Conservation (phyloP, 2,329 filamentous ascomycete genomes). For the Colletotrichum navitas region DNA sequence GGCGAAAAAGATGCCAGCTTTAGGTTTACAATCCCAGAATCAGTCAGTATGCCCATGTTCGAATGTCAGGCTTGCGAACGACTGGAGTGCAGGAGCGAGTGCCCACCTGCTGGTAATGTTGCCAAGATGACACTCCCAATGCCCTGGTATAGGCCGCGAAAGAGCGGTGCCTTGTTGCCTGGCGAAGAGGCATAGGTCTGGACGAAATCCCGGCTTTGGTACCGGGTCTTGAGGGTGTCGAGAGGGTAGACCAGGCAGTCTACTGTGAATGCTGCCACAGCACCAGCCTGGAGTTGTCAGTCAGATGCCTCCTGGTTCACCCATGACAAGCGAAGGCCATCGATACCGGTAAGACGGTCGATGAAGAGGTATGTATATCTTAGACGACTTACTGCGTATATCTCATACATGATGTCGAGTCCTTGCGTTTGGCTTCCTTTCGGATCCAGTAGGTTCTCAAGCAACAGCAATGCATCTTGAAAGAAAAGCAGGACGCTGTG, state of each 20-base stretch:
- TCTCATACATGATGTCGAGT: slow-evolving; percentile 40
- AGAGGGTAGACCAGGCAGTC: slow-evolving; percentile 89
- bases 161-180: slow-evolving; percentile 66
- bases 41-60: slow-evolving; percentile 43
- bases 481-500: neutral
- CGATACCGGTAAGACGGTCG: neutral
- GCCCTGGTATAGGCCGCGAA: slow-evolving; percentile 87
- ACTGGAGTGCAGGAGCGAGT: neutral
- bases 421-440: neutral
- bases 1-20: slow-evolving; percentile 89
- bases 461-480: neutral
- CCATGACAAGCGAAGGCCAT: neutral
- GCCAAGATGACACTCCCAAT: slow-evolving; percentile 87
- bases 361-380: neutral
- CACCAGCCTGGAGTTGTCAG: slow-evolving; percentile 74
- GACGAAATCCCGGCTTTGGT: slow-evolving; percentile 83
- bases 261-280: slow-evolving; percentile 86
- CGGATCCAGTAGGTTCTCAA: no score
- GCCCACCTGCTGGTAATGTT: slow-evolving; percentile 84
- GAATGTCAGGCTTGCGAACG: neutral
- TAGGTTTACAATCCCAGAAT: slow-evolving; percentile 12
- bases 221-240: slow-evolving; percentile 89
- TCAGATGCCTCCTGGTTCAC: neutral
- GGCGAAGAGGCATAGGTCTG: slow-evolving; percentile 72
- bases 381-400: slow-evolving; percentile 38